Conservation (phyloP, 306 rosid genomes). For the Prunus fruticosa region DNA sequence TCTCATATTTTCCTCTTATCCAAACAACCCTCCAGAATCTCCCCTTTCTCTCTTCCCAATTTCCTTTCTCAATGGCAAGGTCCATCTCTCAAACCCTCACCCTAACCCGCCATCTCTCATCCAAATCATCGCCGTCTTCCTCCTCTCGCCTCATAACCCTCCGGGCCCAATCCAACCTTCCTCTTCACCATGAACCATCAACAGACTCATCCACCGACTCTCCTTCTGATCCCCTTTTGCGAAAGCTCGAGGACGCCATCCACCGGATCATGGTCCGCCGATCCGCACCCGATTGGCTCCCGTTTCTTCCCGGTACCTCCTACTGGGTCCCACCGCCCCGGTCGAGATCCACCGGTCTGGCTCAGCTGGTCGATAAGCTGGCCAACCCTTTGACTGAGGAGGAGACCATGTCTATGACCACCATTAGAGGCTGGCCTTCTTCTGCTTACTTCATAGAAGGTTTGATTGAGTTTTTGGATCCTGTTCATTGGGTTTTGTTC, state of each 20-base stretch:
- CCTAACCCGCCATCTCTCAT: conserved; percentile 25
- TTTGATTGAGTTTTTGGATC: neutral
- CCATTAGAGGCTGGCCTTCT: conserved; percentile 60
- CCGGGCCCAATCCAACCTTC: conserved; percentile 49
- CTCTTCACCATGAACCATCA: conserved; percentile 27
- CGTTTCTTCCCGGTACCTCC: conserved; percentile 55
- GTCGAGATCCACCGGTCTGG: conserved; percentile 39
- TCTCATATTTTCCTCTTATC: conserved; percentile 2
- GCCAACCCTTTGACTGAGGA: conserved; percentile 55
- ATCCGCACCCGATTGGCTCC: conserved; percentile 70
- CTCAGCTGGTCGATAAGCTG: conserved; percentile 45
- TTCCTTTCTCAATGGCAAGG: conserved; percentile 35
- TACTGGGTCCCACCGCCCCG: conserved; percentile 69
- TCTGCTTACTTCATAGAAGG: conserved; percentile 54
- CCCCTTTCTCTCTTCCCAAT: neutral
- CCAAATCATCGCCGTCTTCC: conserved; percentile 4
- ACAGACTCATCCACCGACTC: conserved; percentile 26
- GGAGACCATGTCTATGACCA: conserved; percentile 47
- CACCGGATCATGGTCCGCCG: conserved; percentile 59
- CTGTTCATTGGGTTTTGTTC: neutral
- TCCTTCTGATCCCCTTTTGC: conserved; percentile 51
- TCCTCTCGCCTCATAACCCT: conserved; percentile 29
- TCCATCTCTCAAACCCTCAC: conserved; percentile 37
- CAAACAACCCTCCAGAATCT: neutral
- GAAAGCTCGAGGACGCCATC: conserved; percentile 68